A percentile compares a stretch with the other conserved stretches of the same genome.
These are phyloP conservation scores for Abelmoschus esculentus DNA, from an alignment of 345 rosid species.

Conservation along the genomic window DNA sequence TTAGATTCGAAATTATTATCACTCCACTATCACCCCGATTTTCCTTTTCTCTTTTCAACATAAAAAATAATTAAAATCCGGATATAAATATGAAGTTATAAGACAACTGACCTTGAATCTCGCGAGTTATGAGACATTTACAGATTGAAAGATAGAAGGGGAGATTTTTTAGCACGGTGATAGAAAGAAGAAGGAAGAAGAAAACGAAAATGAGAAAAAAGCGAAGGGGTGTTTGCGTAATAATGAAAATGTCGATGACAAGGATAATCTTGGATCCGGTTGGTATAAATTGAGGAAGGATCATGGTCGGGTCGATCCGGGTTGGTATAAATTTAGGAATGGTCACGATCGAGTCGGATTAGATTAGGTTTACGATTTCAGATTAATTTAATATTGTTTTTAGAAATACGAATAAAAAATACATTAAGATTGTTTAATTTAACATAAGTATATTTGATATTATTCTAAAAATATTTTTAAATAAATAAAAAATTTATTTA, in stretches of 20 bases:
- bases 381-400: no score
- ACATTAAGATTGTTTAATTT: no score
- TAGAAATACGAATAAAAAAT: no score
- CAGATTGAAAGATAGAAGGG: not conserved
- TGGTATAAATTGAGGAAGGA: no score
- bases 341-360: no score
- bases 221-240: not conserved
- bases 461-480: no score
- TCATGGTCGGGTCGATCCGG: no score
- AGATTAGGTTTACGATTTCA: no score
- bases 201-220: not conserved
- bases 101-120: slow-evolving; percentile 21
- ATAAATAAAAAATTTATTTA: no score
- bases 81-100: not conserved
- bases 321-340: no score
- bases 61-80: not conserved
- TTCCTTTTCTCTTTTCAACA: not conserved
- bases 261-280: no score
- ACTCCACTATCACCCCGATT: not conserved
- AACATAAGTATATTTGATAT: no score
- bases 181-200: not conserved
- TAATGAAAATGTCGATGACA: not conserved
- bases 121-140: not conserved
- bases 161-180: slow-evolving; percentile 4
- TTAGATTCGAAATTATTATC: not conserved